Evolutionary conservation across 306 rosid species (phyloP).

Genomic region (Rosa rugosa): DNA sequence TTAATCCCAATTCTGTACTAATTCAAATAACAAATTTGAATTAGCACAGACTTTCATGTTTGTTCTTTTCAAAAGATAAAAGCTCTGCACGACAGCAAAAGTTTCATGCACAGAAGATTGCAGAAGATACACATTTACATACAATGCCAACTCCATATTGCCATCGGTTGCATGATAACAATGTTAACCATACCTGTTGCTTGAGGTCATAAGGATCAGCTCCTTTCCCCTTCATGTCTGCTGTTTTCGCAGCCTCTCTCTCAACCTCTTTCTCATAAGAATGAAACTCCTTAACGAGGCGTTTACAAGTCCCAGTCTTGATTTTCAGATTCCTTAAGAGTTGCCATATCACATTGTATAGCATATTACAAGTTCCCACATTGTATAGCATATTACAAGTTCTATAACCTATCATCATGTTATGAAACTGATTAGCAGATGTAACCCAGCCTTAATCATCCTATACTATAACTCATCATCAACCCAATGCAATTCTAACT

Average conservation of each 20-base stretch:
- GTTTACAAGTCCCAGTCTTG: conserved; percentile 79
- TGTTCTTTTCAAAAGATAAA: background rate
- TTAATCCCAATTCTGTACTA: no score
- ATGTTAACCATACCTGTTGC: conserved; percentile 59
- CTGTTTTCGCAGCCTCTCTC: conserved; percentile 82
- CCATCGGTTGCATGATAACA: background rate
- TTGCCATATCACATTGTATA: conserved; percentile 41
- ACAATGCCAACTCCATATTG: background rate
- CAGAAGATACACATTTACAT: no score
- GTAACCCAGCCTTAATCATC: no score
- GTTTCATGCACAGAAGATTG: background rate
- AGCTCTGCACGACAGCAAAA: background rate
- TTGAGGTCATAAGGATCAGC: conserved; percentile 86
- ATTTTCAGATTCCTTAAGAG: conserved; percentile 63
- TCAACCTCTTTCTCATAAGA: conserved; percentile 86
- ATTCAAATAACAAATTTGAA: background rate
- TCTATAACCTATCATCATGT: no score
- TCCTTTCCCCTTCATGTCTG: conserved; percentile 80
- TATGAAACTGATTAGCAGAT: no score
- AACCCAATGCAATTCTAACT: no score
- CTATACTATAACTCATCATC: no score
- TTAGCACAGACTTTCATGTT: background rate
- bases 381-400: no score
- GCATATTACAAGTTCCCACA: no score
- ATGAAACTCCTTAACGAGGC: conserved; percentile 73